Percentiles rank a stretch among this genome's conserved stretches.
phyloP scores from a whole-genome alignment of 495 filamentous ascomycete species.

The Friedmanniomyces simplex region DNA sequence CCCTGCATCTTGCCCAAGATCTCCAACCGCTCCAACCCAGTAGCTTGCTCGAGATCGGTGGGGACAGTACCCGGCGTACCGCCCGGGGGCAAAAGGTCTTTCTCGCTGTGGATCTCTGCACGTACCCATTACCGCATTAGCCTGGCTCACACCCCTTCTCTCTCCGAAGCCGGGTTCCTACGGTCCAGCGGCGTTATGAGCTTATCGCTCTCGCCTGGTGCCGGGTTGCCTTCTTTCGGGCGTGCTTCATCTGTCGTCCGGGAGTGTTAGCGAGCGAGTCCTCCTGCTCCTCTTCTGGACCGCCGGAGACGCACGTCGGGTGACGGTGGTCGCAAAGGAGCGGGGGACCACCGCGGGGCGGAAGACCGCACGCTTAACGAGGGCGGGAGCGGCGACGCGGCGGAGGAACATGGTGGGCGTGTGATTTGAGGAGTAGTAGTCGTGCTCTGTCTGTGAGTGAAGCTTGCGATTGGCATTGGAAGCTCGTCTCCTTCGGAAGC shows the following conservation, averaged over 20 bases:
- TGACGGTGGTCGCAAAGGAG: slow-evolving; percentile 46
- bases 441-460: background rate
- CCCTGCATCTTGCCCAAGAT: slow-evolving; percentile 99
- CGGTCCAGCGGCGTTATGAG: slow-evolving; percentile 30
- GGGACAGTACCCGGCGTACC: slow-evolving; percentile 73
- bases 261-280: slow-evolving; percentile 15
- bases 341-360: slow-evolving; percentile 43
- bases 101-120: slow-evolving; percentile 69
- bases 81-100: slow-evolving; percentile 77
- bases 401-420: slow-evolving; percentile 62
- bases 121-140: background rate
- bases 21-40: slow-evolving; percentile 95
- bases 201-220: slow-evolving; percentile 15
- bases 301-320: slow-evolving; percentile 44
- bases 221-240: slow-evolving; percentile 14
- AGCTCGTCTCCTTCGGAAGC: background rate
- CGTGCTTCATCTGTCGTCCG: slow-evolving; percentile 11
- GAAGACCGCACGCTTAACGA: slow-evolving; percentile 59
- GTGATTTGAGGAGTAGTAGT: too few species aligned
- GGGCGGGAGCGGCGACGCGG: slow-evolving; percentile 57
- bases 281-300: slow-evolving; percentile 5
- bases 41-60: slow-evolving; percentile 86
- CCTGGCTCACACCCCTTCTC: background rate
- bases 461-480: slow-evolving; percentile 1
- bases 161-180: slow-evolving; percentile 17